Base-by-base conservation (phyloP, 2,329 filamentous ascomycete genomes). In the Fusarium setosum region DNA sequence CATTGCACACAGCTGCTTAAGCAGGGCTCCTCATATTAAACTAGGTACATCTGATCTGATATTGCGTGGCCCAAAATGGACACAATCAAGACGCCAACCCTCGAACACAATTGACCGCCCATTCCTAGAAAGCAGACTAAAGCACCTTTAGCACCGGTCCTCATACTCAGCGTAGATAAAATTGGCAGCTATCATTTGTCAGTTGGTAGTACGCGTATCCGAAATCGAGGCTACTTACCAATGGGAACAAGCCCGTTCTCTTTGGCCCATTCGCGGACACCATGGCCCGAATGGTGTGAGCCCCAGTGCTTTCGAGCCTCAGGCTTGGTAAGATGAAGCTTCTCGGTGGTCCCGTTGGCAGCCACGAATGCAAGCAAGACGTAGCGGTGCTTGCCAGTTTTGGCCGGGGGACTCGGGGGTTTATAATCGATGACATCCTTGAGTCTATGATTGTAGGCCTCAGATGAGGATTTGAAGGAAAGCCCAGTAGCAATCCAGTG, bases 131-230 rank as follows among this genome's bases (percentile, higher is more conserved):
- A n/a, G n/a, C 21, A 9, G 17, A 18, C 8, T n/a, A n/a, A 12
- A 21, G 37, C 10, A 13, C 31, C 31, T 24, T 4, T 1, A n/a
- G 23, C 59, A 63, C 50, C 71, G 65, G 20, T 65, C 17, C 4
- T 65, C 48, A 15, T 71, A 69, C 17, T 65, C n/a, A 12, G 68
- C 65, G 34, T 71, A 68, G 13, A 71, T 63, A 0, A 71, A 71
- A 44, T 71, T 71, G 6, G 68, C 68, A 51, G 68, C 68, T 71
- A 2, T 4, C 9, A 4, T 11, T 3, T 17, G 1, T 67, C 20
- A 71, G 51, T n/a, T 4, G 38, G 15, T 15, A n/a, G 5, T 4
- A 23, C 2, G 15, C 3, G 20, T 21, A 7, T 9, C 4, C 8
- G 7, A 35, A 29, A 10, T 15, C 1, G 2, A 42, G 15, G 6